Evolutionary conservation across 164 flowering plant genomes (phyloP).

Genomic region (Dillenia suffruticosa): DNA sequence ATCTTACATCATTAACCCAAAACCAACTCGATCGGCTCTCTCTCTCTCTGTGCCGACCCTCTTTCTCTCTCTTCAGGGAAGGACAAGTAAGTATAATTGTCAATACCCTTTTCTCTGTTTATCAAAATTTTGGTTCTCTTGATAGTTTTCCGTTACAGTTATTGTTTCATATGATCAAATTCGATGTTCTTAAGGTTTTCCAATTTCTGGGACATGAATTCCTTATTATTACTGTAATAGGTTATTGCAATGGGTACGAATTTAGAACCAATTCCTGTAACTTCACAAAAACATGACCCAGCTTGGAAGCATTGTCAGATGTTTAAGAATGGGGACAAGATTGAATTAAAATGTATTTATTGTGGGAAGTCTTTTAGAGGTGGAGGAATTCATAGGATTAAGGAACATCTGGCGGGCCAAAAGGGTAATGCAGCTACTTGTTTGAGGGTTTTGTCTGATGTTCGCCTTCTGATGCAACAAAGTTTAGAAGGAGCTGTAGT

Average conservation of each 20-base stretch:
- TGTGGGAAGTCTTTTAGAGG: slow-evolving; percentile 79
- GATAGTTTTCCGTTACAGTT: no score
- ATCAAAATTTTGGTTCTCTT: not conserved
- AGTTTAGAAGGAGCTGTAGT: slow-evolving; percentile 59
- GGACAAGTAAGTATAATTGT: slow-evolving; percentile 20
- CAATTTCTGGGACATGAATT: not conserved
- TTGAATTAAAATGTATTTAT: slow-evolving; percentile 67
- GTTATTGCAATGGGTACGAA: slow-evolving; percentile 34
- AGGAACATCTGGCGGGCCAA: slow-evolving; percentile 85
- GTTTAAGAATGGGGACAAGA: slow-evolving; percentile 63
- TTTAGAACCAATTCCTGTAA: slow-evolving; percentile 51
- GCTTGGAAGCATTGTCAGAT: slow-evolving; percentile 94
- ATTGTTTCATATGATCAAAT: not conserved
- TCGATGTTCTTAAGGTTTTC: not conserved
- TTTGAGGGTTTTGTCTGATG: slow-evolving; percentile 53
- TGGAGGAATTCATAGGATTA: slow-evolving; percentile 96
- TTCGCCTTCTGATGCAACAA: slow-evolving; percentile 55
- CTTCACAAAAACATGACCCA: slow-evolving; percentile 77
- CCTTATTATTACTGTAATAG: not conserved
- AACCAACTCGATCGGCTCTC: slow-evolving; percentile 16
- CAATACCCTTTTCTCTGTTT: not conserved
- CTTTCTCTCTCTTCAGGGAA: slow-evolving; percentile 7
- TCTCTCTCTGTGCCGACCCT: slow-evolving; percentile 1
- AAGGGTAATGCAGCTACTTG: slow-evolving; percentile 91
- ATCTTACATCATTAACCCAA: not conserved